Conservation (phyloP, 2,329 filamentous ascomycete genomes). For the Magnaporthiopsis rhizophila region DNA sequence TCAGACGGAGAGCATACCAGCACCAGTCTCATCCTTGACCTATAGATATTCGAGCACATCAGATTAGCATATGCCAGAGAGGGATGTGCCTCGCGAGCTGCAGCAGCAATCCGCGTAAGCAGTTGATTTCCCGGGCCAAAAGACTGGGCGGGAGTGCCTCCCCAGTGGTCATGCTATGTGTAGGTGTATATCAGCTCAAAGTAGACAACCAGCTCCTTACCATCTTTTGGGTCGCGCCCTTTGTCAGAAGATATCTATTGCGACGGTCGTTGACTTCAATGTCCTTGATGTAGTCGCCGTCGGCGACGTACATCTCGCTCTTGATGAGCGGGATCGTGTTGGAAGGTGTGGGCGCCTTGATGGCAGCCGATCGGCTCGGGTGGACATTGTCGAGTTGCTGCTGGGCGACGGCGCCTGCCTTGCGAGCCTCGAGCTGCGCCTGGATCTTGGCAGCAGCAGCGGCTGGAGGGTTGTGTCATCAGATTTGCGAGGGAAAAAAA, state of each 20-base stretch:
- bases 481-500: not conserved
- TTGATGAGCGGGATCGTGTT: constrained; percentile 50
- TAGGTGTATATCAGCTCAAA: not conserved
- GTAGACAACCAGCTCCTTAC: constrained; percentile 53
- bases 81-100: constrained; percentile 52
- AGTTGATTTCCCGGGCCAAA: constrained; percentile 46
- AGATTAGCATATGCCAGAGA: constrained; percentile 93
- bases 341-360: constrained; percentile 29
- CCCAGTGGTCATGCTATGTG: constrained; percentile 11
- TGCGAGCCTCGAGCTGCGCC: constrained; percentile 75
- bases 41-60: constrained; percentile 66
- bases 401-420: constrained; percentile 47
- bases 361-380: constrained; percentile 58
- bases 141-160: constrained; percentile 10
- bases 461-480: constrained; percentile 41
- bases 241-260: constrained; percentile 94
- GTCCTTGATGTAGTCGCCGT: constrained; percentile 97
- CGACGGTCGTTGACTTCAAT: constrained; percentile 98
- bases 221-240: constrained; percentile 97
- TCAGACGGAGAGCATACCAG: constrained; percentile 76
- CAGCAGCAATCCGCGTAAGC: constrained; percentile 57
- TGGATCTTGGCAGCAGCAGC: constrained; percentile 86
- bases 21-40: constrained; percentile 99
- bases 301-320: constrained; percentile 85
- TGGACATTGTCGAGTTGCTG: constrained; percentile 79